Evolutionary conservation across 768 basidiomycete species (phyloP), one percentile per base, ranked within the genome.

Genomic region (Russula compacta): DNA sequence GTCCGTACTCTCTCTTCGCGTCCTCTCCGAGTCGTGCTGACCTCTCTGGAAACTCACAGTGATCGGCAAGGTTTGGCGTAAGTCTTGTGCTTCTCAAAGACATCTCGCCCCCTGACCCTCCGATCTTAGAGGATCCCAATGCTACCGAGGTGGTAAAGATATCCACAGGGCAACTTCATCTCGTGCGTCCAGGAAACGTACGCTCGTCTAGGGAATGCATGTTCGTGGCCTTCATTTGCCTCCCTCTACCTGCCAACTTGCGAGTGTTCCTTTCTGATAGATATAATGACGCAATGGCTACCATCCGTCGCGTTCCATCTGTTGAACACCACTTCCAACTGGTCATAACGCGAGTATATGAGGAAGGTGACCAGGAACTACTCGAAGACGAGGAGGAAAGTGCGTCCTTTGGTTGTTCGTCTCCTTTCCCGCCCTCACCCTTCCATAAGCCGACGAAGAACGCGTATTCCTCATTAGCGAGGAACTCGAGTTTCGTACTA

Each of bases 131-230:
- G 71, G 93, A 95, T 73, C 89, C 94, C 44, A 92, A 95, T 73
- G 91, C 92, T 56, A 84, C 92, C 36, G 95, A 98, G 74, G 88
- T 98, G 43, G 91, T 94, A 53, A 95, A 95, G 76, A 91, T 98
- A 60, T 87, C 90, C 21, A 84, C 86, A 38, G 95, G 95, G 2
- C 88, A 92, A 72, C 82, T 99, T 29, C 94, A 86, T 74, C 85
- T 98, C 58, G 86, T 95, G 56, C 83, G 95, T 42, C 90, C 93
- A 43, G 93, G 91, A 56, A 90, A 89, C 68, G 86, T 97, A 68
- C 88, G 94, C 61, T 87, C 91, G 21, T 89, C 89, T 21, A 78
- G 95, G 67, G 95, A 98, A 79, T 98, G 95, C 92, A 97, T 98
- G 94, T 97, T 70, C 65, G 92, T 77, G 33, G 15, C 39, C 21